phyloP scores from a whole-genome alignment of 805 yeast species.

The Cyberlindnera maritima region DNA sequence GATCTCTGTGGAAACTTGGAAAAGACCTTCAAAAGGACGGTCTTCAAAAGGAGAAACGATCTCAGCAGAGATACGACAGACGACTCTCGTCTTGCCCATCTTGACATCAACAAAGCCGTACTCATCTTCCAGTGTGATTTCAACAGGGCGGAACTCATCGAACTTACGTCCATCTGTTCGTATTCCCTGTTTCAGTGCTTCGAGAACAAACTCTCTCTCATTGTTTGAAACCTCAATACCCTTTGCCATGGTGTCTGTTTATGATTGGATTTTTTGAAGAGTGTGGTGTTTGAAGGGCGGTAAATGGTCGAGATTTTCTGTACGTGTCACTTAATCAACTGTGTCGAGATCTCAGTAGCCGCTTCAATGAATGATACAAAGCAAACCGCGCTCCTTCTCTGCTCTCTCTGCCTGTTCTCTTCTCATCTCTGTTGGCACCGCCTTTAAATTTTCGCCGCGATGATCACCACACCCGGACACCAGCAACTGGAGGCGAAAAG shows the following conservation, averaged over 20 bases:
- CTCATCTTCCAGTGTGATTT: conserved; percentile 63
- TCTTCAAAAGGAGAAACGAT: conserved; percentile 82
- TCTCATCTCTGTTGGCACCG: neutral
- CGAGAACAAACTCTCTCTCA: conserved; percentile 60
- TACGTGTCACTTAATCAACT: too few relatives aligned
- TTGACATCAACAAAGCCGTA: conserved; percentile 79
- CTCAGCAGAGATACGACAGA: conserved; percentile 71
- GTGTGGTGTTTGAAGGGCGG: too few relatives aligned
- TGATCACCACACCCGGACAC: neutral
- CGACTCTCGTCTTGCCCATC: conserved; percentile 72
- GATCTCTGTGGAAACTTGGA: conserved; percentile 79
- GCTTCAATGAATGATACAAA: too few relatives aligned
- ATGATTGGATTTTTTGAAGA: too few relatives aligned
- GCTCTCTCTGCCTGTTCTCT: neutral
- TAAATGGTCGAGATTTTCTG: too few relatives aligned
- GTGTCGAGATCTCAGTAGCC: too few relatives aligned
- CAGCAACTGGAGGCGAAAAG: neutral
- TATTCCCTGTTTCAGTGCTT: conserved; percentile 57
- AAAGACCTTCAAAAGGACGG: conserved; percentile 90
- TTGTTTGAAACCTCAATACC: conserved; percentile 60
- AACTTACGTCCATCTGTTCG: conserved; percentile 70
- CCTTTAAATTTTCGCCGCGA: neutral
- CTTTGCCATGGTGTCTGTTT: conserved; percentile 54
- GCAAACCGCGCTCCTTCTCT: too few relatives aligned
- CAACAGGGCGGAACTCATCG: conserved; percentile 61